Evolutionary conservation across 2,329 filamentous ascomycete species (phyloP).

Genomic region (Thielaviopsis populi): DNA sequence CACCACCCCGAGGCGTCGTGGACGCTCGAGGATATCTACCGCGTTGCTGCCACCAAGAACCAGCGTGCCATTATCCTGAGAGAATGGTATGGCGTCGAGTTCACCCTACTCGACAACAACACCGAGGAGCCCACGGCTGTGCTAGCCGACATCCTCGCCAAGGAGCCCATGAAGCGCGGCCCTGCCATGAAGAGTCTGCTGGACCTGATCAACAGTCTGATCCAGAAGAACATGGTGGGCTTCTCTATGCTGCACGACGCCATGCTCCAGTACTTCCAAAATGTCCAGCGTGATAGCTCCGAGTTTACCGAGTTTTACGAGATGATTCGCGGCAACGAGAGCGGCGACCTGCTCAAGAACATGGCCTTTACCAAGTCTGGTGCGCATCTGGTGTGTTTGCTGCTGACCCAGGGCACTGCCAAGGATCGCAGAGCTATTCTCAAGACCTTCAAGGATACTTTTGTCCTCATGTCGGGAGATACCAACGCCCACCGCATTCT

Average conservation of each 20-base stretch:
- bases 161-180: slow-evolving; percentile 69
- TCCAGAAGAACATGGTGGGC: slow-evolving; percentile 92
- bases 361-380: slow-evolving; percentile 90
- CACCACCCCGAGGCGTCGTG: slow-evolving; percentile 93
- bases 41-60: slow-evolving; percentile 66
- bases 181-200: slow-evolving; percentile 75
- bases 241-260: slow-evolving; percentile 98
- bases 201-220: slow-evolving; percentile 76
- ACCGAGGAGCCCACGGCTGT: slow-evolving; percentile 48
- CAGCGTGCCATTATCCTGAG: slow-evolving; percentile 76
- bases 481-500: slow-evolving; percentile 64
- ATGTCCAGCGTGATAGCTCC: slow-evolving; percentile 57
- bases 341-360: slow-evolving; percentile 82
- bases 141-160: slow-evolving; percentile 57
- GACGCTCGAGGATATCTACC: slow-evolving; percentile 96
- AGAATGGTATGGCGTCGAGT: slow-evolving; percentile 95
- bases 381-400: slow-evolving; percentile 62
- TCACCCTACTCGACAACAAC: slow-evolving; percentile 56
- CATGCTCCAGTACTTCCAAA: slow-evolving; percentile 91
- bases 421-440: slow-evolving; percentile 88
- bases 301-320: slow-evolving; percentile 82
- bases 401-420: slow-evolving; percentile 69
- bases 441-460: slow-evolving; percentile 77
- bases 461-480: slow-evolving; percentile 74
- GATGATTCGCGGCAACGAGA: slow-evolving; percentile 79